These are phyloP conservation scores for Brassica nigra DNA, from an alignment of 345 rosid species.

Conservation along the genomic window DNA sequence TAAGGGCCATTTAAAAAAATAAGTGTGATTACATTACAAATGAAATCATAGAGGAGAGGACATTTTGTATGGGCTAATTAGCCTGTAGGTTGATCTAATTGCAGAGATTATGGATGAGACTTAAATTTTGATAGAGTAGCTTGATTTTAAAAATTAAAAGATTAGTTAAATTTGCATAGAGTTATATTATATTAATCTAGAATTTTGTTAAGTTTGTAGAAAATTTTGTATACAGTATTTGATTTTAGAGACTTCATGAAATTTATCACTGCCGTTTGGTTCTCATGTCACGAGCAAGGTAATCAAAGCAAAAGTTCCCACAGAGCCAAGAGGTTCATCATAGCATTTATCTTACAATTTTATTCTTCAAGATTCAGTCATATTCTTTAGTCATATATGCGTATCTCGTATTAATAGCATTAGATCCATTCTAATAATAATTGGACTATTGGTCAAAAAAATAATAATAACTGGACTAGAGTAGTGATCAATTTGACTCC, in stretches of 20 bases:
- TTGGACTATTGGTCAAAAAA: too few relatives aligned
- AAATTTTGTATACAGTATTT: neutral
- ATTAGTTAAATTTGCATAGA: neutral
- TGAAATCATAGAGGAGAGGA: too few relatives aligned
- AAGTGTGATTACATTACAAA: neutral
- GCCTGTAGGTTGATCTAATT: neutral
- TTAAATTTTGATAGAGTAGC: neutral
- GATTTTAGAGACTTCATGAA: neutral
- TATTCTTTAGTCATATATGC: neutral
- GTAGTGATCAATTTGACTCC: conserved; percentile 17
- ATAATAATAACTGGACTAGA: neutral
- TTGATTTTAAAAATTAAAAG: neutral
- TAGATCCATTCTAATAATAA: neutral
- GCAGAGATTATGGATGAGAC: neutral
- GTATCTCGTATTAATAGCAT: neutral
- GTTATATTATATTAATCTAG: neutral
- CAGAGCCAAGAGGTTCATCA: neutral
- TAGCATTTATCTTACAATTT: neutral
- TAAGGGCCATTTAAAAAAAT: neutral
- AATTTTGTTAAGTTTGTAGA: neutral
- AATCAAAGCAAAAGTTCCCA: neutral
- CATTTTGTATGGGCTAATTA: neutral
- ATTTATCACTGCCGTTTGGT: neutral
- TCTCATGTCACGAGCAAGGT: neutral
- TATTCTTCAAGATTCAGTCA: conserved; percentile 3